Evolutionary conservation across 768 basidiomycete genomes (phyloP), one percentile per base, ranked within the genome.

Genomic region (Strobilomyces confusus): DNA sequence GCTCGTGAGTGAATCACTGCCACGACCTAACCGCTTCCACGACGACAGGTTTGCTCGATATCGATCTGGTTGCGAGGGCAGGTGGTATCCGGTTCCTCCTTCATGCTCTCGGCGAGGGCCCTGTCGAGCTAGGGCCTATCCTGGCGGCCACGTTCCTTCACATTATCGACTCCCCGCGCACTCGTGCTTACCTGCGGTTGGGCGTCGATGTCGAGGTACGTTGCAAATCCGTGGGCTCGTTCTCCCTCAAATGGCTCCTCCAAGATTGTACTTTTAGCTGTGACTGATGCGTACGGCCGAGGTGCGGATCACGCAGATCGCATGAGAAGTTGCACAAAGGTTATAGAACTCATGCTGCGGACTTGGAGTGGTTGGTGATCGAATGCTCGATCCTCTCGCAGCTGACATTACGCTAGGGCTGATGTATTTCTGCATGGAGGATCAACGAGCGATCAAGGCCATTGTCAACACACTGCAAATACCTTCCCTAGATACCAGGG

Each of bases 231-330:
- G 34, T 25, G 41, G 26, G 6, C 38, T 49, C 54, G 26, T 41
- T 25, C 29, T n/a, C 9, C 19, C 15, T 34, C 11, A 52, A 51
- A 44, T 23, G 19, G 41, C 34, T 23, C 36, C 33, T 46, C 14
- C 11, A 56, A 94, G 92, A 84, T 94, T 62, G 90, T 87, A 1
- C 73, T 98, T 13, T 86, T 89, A 4, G 89, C 89, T 1, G 83
- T 99, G 51, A 98, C 95, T 2, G 95, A 98, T 66, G 89, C 90
- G 0, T 94, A 95, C 60, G 91, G 91, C 1, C 92, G 90, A 60
- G 86, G 87, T 0, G 67, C 81, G 11, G 86, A 87, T 38, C 85
- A 93, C 61, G 78, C 82, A 3, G 92, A 95, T 15, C 79, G 85
- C 43, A 86, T 98, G 76, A 80, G 83, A 58, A 81, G 84, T 12